Percentiles rank a stretch among this genome's conserved stretches.
These are phyloP conservation scores for Cordyceps fumosorosea DNA, from an alignment of 2,329 filamentous ascomycete genomes.

Conservation along the genomic window DNA sequence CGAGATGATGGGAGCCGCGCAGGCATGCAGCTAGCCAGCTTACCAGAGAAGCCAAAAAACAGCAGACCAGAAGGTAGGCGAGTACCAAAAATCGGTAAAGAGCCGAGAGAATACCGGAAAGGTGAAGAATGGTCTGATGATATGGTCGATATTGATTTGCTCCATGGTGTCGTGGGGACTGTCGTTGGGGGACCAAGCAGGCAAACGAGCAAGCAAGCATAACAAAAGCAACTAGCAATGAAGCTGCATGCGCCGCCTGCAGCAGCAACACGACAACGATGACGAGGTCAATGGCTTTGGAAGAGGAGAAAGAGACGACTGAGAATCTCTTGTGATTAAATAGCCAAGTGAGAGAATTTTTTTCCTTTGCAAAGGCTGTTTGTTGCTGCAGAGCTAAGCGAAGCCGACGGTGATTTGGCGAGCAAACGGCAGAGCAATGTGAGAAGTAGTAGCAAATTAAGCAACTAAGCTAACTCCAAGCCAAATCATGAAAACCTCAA, in stretches of 20 bases:
- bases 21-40: constrained; percentile 20
- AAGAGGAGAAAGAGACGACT: not conserved
- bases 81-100: constrained; percentile 32
- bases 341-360: not conserved
- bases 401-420: not conserved
- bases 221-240: not conserved
- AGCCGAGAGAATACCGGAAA: constrained; percentile 17
- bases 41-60: constrained; percentile 39
- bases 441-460: constrained; percentile 1
- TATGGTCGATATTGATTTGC: not conserved
- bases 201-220: not conserved
- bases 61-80: constrained; percentile 38
- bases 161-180: not conserved
- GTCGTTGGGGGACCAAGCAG: not conserved
- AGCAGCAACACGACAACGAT: not conserved
- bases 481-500: not conserved
- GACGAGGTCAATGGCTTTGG: not conserved
- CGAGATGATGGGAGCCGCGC: too few relatives aligned
- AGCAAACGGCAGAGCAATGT: constrained; percentile 8
- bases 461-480: not conserved
- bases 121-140: not conserved
- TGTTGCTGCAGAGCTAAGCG: constrained; percentile 6
- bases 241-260: not conserved
- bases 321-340: not conserved
- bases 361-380: not conserved